phyloP scores from a whole-genome alignment of 2,329 filamentous ascomycete species.

The Arthrobotrys sinensis region DNA sequence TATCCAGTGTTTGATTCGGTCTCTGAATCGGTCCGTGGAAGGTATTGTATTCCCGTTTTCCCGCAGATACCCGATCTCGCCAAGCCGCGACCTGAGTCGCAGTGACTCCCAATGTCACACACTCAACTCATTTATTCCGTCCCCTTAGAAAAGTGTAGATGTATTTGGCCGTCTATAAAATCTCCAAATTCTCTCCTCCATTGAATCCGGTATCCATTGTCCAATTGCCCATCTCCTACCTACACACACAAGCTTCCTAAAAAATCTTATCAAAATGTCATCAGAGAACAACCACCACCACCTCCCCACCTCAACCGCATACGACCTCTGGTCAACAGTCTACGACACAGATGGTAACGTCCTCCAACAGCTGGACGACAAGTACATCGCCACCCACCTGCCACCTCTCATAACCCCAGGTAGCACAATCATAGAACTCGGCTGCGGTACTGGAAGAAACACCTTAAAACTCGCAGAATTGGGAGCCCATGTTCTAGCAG shows the following conservation, averaged over 20 bases:
- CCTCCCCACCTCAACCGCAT: slow-evolving; percentile 46
- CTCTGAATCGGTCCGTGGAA: no score
- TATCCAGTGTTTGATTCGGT: background rate
- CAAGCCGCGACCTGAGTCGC: slow-evolving; percentile 23
- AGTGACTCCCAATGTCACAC: slow-evolving; percentile 56
- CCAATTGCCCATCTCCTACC: no score
- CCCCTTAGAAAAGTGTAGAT: background rate
- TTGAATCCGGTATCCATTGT: no score
- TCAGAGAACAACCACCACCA: slow-evolving; percentile 7
- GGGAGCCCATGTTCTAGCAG: slow-evolving; percentile 69
- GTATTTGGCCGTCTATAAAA: slow-evolving; percentile 3
- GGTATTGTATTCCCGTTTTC: slow-evolving; percentile 2
- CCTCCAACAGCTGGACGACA: slow-evolving; percentile 76
- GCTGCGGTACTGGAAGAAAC: slow-evolving; percentile 77
- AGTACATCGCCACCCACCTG: slow-evolving; percentile 72
- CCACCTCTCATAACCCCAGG: slow-evolving; percentile 66
- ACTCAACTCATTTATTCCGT: slow-evolving; percentile 30
- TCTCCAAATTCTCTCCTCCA: background rate
- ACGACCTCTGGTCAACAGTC: slow-evolving; percentile 66
- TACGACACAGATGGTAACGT: slow-evolving; percentile 79
- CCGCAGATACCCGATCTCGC: slow-evolving; percentile 42
- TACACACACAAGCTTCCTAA: no score
- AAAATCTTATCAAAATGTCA: background rate
- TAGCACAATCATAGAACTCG: slow-evolving; percentile 74
- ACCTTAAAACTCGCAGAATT: slow-evolving; percentile 71